A percentile compares a stretch with the other conserved stretches of the same genome.
Conservation (phyloP, 2,329 filamentous ascomycete genomes). For the Metarhizium robertsii region DNA sequence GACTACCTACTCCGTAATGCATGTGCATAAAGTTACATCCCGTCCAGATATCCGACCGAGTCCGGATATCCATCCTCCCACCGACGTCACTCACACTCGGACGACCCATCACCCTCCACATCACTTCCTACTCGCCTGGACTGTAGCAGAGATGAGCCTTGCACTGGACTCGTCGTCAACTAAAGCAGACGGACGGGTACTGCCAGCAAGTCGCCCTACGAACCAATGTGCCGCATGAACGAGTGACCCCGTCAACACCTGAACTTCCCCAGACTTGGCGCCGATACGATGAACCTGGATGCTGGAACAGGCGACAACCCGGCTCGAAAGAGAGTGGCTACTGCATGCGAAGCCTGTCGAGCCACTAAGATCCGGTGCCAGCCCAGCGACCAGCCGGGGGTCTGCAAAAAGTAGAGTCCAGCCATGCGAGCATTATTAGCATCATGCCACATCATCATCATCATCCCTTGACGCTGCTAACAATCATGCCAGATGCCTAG, state of each 20-base stretch:
- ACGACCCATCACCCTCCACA: background rate
- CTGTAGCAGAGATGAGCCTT: background rate
- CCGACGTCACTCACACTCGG: background rate
- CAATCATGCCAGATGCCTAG: slow-evolving; percentile 32
- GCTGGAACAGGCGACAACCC: slow-evolving; percentile 1
- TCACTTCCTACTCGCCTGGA: background rate
- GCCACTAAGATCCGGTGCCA: slow-evolving; percentile 45
- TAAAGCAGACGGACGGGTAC: background rate
- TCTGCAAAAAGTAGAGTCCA: slow-evolving; percentile 38
- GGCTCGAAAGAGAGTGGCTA: slow-evolving; percentile 18
- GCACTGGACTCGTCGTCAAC: too few species aligned
- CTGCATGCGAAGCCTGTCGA: slow-evolving; percentile 47
- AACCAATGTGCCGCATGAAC: too few species aligned
- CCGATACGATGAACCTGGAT: slow-evolving; percentile 6
- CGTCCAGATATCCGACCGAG: background rate
- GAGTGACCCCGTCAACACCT: too few species aligned
- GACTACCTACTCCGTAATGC: background rate
- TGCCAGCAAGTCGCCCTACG: background rate
- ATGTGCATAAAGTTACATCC: too few species aligned
- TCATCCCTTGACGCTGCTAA: background rate
- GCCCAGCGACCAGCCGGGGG: slow-evolving; percentile 34
- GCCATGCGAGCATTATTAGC: background rate
- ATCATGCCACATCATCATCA: too few species aligned
- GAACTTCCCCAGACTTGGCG: background rate
- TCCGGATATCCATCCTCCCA: background rate